Evolutionary conservation across 768 basidiomycete genomes (phyloP).

Genomic region (Agaricus subrufescens): DNA sequence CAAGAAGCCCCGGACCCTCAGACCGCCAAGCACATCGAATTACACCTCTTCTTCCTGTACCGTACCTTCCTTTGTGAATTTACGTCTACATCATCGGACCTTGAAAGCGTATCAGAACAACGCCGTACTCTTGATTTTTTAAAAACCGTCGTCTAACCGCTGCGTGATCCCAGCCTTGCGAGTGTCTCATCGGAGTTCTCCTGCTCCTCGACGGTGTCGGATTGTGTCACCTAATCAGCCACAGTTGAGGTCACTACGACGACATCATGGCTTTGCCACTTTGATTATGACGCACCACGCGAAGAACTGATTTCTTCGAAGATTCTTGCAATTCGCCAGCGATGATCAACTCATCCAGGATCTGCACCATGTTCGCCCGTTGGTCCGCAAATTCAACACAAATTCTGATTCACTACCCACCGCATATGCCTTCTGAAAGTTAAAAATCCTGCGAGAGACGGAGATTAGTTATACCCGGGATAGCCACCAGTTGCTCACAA

Average conservation of each 20-base stretch:
- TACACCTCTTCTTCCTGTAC: background rate
- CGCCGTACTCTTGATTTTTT: conserved; percentile 12
- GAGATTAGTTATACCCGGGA: conserved; percentile 3
- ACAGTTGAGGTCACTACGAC: background rate
- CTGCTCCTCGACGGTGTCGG: conserved; percentile 80
- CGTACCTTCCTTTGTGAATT: conserved; percentile 5
- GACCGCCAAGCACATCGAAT: background rate
- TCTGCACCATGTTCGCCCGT: conserved; percentile 29
- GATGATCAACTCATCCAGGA: conserved; percentile 95
- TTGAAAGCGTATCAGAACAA: conserved; percentile 22
- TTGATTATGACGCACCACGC: conserved; percentile 31
- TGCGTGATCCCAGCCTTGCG: conserved; percentile 70
- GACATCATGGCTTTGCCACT: background rate
- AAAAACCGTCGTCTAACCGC: conserved; percentile 42
- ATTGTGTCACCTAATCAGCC: conserved; percentile 67
- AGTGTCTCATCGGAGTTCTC: conserved; percentile 81
- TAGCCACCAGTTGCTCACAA: conserved; percentile 45
- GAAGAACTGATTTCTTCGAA: conserved; percentile 85
- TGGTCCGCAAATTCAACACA: conserved; percentile 5
- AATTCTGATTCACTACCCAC: conserved; percentile 31
- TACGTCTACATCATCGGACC: conserved; percentile 48
- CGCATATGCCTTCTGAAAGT: conserved; percentile 99
- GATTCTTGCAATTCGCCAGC: conserved; percentile 98
- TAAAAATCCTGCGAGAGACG: conserved; percentile 74
- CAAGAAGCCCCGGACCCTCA: too few species aligned